Base-by-base conservation (phyloP, 2,329 filamentous ascomycete species). In the Simplicillium sp. region DNA sequence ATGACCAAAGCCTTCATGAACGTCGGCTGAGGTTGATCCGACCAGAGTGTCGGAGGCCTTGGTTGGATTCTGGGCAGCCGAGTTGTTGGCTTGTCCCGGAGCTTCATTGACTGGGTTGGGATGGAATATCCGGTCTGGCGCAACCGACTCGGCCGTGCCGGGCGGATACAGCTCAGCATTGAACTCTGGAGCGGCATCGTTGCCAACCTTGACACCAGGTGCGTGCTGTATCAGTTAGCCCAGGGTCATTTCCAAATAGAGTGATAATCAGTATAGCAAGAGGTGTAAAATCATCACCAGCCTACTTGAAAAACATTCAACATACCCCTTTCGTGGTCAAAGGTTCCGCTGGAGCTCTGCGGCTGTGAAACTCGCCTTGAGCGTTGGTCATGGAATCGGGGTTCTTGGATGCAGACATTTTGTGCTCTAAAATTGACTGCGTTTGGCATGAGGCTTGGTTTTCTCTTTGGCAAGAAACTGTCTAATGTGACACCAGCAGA, bases 181-280 rank as follows among this genome's bases (percentile, higher is more conserved):
- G 65, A 84, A 87, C 53, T 84, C 81, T 15, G 77, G 77, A 11
- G 60, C 54, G 17, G 64, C 62, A 40, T 82, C 78, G 48, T 77
- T 75, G 51, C 74, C 74, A 43, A 77, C 70, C 45, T 75, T 70
- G 49, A 70, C 65, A 39, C 82, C 82, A 3, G 73, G 71, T 54
- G 77, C 68, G 59, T 87, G 82, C 80, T 84, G 49, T 7, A 7
- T 17, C 9, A 16, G 9, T 36, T 34, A 14, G 20, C 16, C 9
- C 7, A 31, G n/a, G 18, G 11, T 13, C 13, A 9, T 14, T 34
- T 17, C 13, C 18, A 29, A 29, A 3, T 11, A 17, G 18, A 17
- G 15, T 25, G 20, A n/a, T n/a, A n/a, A n/a, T n/a, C n/a, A n/a
- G n/a, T n/a, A n/a, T n/a, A n/a, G n/a, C n/a, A n/a, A n/a, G n/a